Conservation (phyloP, 257 asterid species). For the Solanum lycopersicoides region DNA sequence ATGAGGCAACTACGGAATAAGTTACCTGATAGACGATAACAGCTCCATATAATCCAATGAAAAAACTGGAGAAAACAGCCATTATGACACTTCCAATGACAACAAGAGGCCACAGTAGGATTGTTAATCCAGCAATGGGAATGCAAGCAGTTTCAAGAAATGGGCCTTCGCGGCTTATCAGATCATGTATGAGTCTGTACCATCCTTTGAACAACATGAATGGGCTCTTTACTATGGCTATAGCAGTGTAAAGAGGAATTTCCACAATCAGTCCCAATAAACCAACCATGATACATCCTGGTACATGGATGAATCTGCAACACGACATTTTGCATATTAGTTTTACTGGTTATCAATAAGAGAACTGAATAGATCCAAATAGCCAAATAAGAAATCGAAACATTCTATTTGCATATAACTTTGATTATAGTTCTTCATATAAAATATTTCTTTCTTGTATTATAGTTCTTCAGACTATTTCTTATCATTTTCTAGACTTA, state of each 20-base stretch:
- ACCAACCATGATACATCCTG: slow-evolving; percentile 78
- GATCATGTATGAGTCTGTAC: slow-evolving; percentile 77
- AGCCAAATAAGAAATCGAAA: not conserved
- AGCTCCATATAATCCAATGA: slow-evolving; percentile 80
- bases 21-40: slow-evolving; percentile 80
- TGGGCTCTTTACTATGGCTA: slow-evolving; percentile 79
- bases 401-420: not conserved
- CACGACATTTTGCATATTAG: not conserved
- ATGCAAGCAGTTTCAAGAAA: slow-evolving; percentile 91
- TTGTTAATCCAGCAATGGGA: slow-evolving; percentile 86
- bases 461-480: not conserved
- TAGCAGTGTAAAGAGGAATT: slow-evolving; percentile 74
- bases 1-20: not conserved
- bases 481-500: not conserved
- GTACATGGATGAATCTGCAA: slow-evolving; percentile 70
- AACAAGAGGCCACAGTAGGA: slow-evolving; percentile 88
- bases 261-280: slow-evolving; percentile 71
- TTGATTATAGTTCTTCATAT: not conserved
- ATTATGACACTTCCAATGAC: slow-evolving; percentile 69
- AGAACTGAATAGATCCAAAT: not conserved
- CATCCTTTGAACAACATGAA: slow-evolving; percentile 90
- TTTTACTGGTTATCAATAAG: not conserved
- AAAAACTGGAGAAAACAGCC: slow-evolving; percentile 67
- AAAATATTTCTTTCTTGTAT: not conserved
- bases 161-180: slow-evolving; percentile 91